Base-by-base conservation (phyloP, 2,329 filamentous ascomycete genomes). In the Magnaporthiopsis poae region DNA sequence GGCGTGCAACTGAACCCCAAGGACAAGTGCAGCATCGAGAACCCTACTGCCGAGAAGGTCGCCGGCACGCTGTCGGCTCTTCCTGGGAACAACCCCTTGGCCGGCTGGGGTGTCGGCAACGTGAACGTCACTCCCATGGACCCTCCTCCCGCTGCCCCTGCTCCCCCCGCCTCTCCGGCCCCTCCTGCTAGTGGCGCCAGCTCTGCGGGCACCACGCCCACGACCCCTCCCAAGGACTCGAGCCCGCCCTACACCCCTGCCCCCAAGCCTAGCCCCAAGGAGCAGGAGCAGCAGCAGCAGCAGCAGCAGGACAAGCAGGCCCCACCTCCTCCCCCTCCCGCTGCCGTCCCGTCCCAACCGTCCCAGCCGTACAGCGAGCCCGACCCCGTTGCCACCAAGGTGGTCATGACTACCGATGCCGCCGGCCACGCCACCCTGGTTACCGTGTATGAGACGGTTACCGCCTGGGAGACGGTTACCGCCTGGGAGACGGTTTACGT, bases 11-110 rank as follows among this genome's bases (percentile, higher is more conserved):
- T 84, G 62, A 86, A 84, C 75, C 75, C 79, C 61, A 69, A 75
- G 67, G 74, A 73, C 33, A 75, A 80, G 67, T 88, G 86, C 79
- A 81, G 78, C 68, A 83, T 85, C 63, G 66, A 73, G 46, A 79
- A 81, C 35, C 78, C 79, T 2, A 72, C 84, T 46, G 73, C 82
- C 35, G 83, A 84, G 71, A 70, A 76, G 35, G 75, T 83, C 52
- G 73, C 72, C 15, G 80, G 81, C 25, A 74, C 75, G 35, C 70
- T 88, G 69, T 71, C 73, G 21, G 73, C 74, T 21, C 80, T 89
- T 21, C 85, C 86, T 1, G 85, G 86, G 35, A 77, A 80, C 74
- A 84, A 84, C 76, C 79, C 80, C 3, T 72, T 87, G n/a, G 78
- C 78, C 56, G 81, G 83, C 62, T 88, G 81, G 79, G 66, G 65